These are phyloP conservation scores for Tetracladium maxilliforme DNA, from an alignment of 2,329 filamentous ascomycete genomes.

Conservation along the genomic window DNA sequence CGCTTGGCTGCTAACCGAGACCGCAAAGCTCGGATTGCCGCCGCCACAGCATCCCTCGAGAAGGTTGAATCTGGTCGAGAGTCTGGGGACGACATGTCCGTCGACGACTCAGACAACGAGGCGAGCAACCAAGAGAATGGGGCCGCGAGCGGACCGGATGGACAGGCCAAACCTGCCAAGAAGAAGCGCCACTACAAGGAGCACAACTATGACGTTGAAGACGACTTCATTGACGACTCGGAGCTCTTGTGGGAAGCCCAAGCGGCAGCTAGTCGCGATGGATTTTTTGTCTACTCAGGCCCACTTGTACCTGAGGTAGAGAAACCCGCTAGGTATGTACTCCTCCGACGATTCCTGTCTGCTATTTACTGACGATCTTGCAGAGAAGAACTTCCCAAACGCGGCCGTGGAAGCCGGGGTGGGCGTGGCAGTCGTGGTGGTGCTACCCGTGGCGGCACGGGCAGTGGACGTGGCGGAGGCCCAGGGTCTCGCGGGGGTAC, in stretches of 20 bases:
- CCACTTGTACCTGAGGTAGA: conserved; percentile 79
- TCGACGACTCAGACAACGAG: conserved; percentile 58
- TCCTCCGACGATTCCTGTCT: conserved; percentile 1
- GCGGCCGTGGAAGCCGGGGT: conserved; percentile 44
- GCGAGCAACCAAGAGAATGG: conserved; percentile 86
- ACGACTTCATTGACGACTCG: conserved; percentile 83
- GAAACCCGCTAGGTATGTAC: conserved; percentile 37
- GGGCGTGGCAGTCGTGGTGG: conserved; percentile 32
- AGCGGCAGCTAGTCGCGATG: conserved; percentile 84
- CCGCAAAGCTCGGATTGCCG: conserved; percentile 74
- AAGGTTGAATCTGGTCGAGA: conserved; percentile 54
- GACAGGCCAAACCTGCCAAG: conserved; percentile 41
- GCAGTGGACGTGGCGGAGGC: conserved; percentile 21
- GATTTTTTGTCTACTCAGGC: conserved; percentile 96
- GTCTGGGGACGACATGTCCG: conserved; percentile 71
- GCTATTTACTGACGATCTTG: conserved; percentile 17
- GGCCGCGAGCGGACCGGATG: conserved; percentile 48
- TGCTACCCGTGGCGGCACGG: conserved; percentile 23
- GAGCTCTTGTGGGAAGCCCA: conserved; percentile 93
- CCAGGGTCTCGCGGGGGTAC: conserved; percentile 64
- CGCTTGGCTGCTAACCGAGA: conserved; percentile 80
- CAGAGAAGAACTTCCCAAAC: conserved; percentile 62
- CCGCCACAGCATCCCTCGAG: conserved; percentile 75
- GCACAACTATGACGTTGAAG: conserved; percentile 72
- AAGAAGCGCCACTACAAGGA: conserved; percentile 69